Base-by-base conservation (phyloP, 1,139 yeast species). In the Saccharomyces hybrid region DNA sequence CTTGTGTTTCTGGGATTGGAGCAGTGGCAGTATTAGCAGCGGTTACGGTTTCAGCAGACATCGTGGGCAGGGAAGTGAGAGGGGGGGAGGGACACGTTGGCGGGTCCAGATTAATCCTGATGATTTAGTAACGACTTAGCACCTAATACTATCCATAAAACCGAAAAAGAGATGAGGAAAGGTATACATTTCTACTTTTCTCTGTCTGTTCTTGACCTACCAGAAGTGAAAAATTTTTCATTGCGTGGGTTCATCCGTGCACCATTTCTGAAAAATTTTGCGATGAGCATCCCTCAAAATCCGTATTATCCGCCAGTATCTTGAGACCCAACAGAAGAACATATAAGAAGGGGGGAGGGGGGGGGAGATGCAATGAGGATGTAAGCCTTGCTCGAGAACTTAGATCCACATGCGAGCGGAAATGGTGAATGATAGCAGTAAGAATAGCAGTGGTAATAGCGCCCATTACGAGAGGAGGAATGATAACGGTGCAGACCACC, bases 11-110 rank as follows among this genome's bases (percentile, higher is more conserved):
- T 46, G 46, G 58, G 49, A 48, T 61, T 48, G 62, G 51, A n/a
- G 66, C 53, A 34, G 58, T 56, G 34, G 60, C 57, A 46, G 63
- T 53, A 34, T 61, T 54, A 25, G 62, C 50, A 42, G 48, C 27
- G 44, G 47, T 58, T n/a, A n/a, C 51, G 47, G 47, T 48, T 46
- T 50, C 52, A 46, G 52, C 50, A 46, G 53, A 51, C 53, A 51
- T 51, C 32, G n/a, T 51, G 44, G n/a, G n/a, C n/a, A n/a, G n/a
- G n/a, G n/a, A n/a, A n/a, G n/a, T n/a, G n/a, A n/a, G n/a, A n/a
- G n/a, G n/a, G n/a, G n/a, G n/a, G n/a, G n/a, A n/a, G n/a, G n/a
- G 9, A 27, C 31, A 26, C 31, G 47, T 46, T 25, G 3, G 31
- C 28, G 9, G 28, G 19, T 46, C 47, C 29, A 8, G 11, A 46